phyloP scores from a whole-genome alignment of 2,329 filamentous ascomycete genomes.

The Exophiala sideris region DNA sequence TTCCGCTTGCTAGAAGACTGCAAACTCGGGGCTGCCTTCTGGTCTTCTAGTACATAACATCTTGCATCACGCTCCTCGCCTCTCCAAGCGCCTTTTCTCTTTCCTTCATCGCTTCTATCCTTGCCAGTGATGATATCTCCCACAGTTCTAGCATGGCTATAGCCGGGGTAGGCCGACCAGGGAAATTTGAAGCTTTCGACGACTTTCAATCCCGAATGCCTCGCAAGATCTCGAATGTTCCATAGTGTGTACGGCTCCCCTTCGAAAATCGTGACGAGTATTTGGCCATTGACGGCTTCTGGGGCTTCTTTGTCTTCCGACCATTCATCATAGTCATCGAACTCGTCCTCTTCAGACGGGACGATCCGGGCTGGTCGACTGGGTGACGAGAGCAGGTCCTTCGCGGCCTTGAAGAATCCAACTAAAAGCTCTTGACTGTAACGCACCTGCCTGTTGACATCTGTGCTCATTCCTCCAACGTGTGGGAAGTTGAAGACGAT shows the following conservation, averaged over 20 bases:
- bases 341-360: slow-evolving; percentile 15
- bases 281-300: slow-evolving; percentile 42
- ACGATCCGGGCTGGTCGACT: slow-evolving; percentile 3
- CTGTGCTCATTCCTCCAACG: slow-evolving; percentile 84
- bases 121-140: slow-evolving; percentile 44
- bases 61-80: slow-evolving; percentile 47
- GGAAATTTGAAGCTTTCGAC: slow-evolving; percentile 48
- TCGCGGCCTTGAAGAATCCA: slow-evolving; percentile 46
- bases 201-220: slow-evolving; percentile 57
- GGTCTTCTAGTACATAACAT: slow-evolving; percentile 46
- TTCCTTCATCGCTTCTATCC: slow-evolving; percentile 26
- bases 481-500: slow-evolving; percentile 98
- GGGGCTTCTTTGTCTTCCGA: slow-evolving; percentile 21
- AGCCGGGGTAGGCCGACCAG: slow-evolving; percentile 46
- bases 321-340: slow-evolving; percentile 27
- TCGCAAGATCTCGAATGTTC: slow-evolving; percentile 84
- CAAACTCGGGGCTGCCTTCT: slow-evolving; percentile 32
- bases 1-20: slow-evolving; percentile 32
- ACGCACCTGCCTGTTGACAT: slow-evolving; percentile 91
- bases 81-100: slow-evolving; percentile 42
- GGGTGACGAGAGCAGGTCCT: slow-evolving; percentile 34
- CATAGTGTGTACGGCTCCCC: slow-evolving; percentile 91
- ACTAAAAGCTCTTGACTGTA: slow-evolving; percentile 69
- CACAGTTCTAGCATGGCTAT: slow-evolving; percentile 46
- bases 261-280: slow-evolving; percentile 87